Evolutionary conservation across 768 basidiomycete species (phyloP), one percentile per base, ranked within the genome.

Genomic region (Termitomyces sp.): DNA sequence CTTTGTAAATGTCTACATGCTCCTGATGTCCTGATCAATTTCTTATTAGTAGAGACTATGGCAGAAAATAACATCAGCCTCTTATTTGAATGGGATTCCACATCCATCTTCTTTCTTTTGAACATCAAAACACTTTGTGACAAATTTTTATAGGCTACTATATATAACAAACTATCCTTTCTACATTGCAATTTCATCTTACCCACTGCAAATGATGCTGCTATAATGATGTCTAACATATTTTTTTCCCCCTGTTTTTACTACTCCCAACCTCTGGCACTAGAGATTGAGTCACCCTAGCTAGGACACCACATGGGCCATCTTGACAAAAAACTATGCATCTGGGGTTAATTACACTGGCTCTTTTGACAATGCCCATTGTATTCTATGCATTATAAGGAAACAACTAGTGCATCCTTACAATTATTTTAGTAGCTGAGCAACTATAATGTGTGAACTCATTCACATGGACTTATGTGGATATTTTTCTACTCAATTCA

Each of bases 161-260:
- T 56, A 1, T 2, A 13, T 22, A n/a, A 54, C 41, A 37, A 18
- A 9, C 45, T 59, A 2, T 59, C 39, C 2, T 59, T 59, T 24
- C 54, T 59, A 1, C 4, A 37, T 24, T 59, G 58, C 5, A 30
- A 59, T n/a, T 59, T 55, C 34, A 36, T 34, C 3, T 34, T 59
- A 13, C 46, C 4, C 2, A 27, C 2, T 27, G 4, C 4, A 27
- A 27, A 27, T 2, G 27, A 27, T 27, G 4, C 4, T 27, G 4
- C 27, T 27, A 27, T 20, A 13, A 51, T 36, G 2, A 27, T 4
- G 6, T 8, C 4, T 1, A 61, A 0, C 52, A 2, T 15, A n/a
- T 4, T 12, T 3, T 15, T 48, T 48, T 31, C 6, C 33, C 1
- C 33, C 1, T 24, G 5, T 9, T 24, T 5, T 4, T 15, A 3